phyloP scores from a whole-genome alignment of 116 monocot species.

The Iris pallida region DNA sequence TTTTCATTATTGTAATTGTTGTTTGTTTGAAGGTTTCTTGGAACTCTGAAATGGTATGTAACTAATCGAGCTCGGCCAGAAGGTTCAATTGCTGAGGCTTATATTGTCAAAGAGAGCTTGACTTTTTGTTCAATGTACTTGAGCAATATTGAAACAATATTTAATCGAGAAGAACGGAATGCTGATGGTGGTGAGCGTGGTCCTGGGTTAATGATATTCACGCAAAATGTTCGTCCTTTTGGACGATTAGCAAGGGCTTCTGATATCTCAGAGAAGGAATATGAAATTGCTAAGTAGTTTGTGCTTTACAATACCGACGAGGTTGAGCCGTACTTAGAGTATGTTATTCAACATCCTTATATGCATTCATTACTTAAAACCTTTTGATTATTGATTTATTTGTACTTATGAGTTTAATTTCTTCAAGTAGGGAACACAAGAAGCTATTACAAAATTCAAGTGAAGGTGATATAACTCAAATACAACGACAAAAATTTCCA shows the following conservation, averaged over 20 bases:
- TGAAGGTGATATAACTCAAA: neutral
- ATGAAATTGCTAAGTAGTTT: too few relatives aligned
- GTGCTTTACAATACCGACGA: too few relatives aligned
- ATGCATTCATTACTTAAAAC: neutral
- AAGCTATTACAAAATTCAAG: neutral
- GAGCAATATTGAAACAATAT: too few relatives aligned
- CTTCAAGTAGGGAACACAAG: neutral
- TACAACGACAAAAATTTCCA: neutral
- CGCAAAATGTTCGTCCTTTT: too few relatives aligned
- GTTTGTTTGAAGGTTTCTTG: neutral
- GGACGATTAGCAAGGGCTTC: too few relatives aligned
- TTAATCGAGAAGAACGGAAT: neutral
- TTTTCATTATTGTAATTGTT: neutral
- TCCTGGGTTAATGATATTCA: too few relatives aligned
- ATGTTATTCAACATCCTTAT: too few relatives aligned
- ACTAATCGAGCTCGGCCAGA: constrained; percentile 2
- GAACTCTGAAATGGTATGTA: neutral
- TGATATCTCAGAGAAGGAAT: too few relatives aligned
- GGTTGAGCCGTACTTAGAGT: too few relatives aligned
- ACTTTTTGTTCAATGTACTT: constrained; percentile 11
- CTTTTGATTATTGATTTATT: neutral
- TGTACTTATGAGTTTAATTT: neutral
- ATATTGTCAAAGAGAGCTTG: constrained; percentile 5
- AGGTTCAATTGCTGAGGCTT: constrained; percentile 16
- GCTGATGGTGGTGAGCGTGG: neutral